Conservation (phyloP, 495 filamentous ascomycete genomes). For the Neurospora pannonica region DNA sequence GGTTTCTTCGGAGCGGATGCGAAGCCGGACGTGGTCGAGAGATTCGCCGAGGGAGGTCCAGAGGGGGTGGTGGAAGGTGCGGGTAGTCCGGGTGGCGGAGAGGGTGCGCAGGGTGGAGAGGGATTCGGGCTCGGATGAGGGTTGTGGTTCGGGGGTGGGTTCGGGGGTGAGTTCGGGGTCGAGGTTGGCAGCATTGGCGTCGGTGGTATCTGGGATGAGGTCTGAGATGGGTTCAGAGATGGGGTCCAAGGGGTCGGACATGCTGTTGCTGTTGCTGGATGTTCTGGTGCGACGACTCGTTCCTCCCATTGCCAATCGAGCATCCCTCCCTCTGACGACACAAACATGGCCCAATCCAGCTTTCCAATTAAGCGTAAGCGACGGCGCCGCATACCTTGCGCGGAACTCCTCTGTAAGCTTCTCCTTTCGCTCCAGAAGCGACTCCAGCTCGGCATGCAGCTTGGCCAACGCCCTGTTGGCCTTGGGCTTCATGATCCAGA, state of each 20-base stretch:
- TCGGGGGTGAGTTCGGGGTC: conserved; percentile 18
- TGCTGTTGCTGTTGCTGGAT: neutral
- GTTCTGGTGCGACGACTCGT: neutral
- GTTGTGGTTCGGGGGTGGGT: no score
- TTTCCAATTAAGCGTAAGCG: conserved; percentile 72
- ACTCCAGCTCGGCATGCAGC: conserved; percentile 57
- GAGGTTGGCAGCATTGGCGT: conserved; percentile 2
- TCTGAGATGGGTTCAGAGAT: neutral
- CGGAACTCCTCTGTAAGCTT: conserved; percentile 52
- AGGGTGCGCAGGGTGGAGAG: conserved; percentile 49
- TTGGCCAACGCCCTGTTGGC: conserved; percentile 56
- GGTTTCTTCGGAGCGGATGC: conserved; percentile 73
- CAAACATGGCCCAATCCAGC: conserved; percentile 79
- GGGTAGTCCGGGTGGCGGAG: conserved; percentile 70
- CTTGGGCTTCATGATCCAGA: conserved; percentile 77
- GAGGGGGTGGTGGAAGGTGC: conserved; percentile 70
- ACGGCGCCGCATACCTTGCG: conserved; percentile 36
- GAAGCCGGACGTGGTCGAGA: conserved; percentile 62
- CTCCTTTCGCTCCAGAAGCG: conserved; percentile 47
- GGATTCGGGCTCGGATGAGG: conserved; percentile 4
- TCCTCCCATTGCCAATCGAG: conserved; percentile 12
- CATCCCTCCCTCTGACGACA: conserved; percentile 80
- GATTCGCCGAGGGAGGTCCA: conserved; percentile 73
- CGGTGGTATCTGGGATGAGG: neutral
- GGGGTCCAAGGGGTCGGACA: neutral